These are phyloP conservation scores for Rhizoclosmatium hyalinum DNA, from an alignment of 371 early-diverging fungal species.

Conservation along the genomic window DNA sequence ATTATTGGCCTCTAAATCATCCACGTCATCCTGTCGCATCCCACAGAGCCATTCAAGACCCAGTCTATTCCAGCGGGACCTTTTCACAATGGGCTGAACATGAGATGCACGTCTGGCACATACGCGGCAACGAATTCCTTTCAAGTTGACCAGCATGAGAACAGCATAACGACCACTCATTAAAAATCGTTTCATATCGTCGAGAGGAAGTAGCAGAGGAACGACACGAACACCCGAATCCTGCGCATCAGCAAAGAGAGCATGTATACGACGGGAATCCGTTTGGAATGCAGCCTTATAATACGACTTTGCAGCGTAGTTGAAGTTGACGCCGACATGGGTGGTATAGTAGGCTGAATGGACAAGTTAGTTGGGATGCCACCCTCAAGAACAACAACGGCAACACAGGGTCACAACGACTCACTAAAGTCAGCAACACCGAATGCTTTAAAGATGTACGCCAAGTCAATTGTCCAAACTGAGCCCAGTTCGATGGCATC, in stretches of 20 bases:
- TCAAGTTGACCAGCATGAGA: conserved; percentile 77
- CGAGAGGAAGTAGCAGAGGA: conserved; percentile 73
- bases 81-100: background rate
- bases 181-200: conserved; percentile 81
- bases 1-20: background rate
- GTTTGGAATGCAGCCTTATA: conserved; percentile 74
- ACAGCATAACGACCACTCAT: conserved; percentile 74
- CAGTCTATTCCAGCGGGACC: conserved; percentile 2
- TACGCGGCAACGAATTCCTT: conserved; percentile 61
- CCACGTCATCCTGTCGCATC: background rate
- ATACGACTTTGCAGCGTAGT: conserved; percentile 71
- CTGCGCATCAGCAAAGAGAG: conserved; percentile 78
- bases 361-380: background rate
- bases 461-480: conserved; percentile 90
- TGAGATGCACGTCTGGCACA: conserved; percentile 28
- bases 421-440: conserved; percentile 75
- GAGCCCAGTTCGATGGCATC: conserved; percentile 34
- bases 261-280: conserved; percentile 77
- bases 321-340: conserved; percentile 78
- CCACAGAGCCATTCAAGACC: conserved; percentile 22
- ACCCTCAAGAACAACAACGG: background rate
- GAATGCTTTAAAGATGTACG: conserved; percentile 72
- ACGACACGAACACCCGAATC: conserved; percentile 74
- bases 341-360: conserved; percentile 77
- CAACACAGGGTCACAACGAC: conserved; percentile 7